phyloP scores from a whole-genome alignment of 2,329 filamentous ascomycete species.

The Emergomyces pasteurianus region DNA sequence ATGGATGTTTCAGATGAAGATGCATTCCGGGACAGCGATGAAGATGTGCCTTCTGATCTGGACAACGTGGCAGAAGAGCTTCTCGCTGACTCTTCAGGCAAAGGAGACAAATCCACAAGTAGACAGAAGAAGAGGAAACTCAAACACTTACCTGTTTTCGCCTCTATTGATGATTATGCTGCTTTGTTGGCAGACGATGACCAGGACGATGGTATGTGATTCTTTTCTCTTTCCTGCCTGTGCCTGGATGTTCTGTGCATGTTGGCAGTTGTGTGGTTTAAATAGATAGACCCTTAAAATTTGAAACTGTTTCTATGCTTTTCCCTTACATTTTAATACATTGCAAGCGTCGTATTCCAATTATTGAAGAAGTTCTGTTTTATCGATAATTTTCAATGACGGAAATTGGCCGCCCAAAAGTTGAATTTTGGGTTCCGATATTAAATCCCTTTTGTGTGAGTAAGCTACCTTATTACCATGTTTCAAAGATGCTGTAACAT shows the following conservation, averaged over 20 bases:
- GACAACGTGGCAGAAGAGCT: conserved; percentile 31
- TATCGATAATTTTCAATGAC: not conserved
- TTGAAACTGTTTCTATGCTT: not conserved
- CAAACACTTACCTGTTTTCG: conserved; percentile 83
- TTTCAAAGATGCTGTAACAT: not conserved
- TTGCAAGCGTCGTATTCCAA: not conserved
- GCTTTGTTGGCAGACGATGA: conserved; percentile 61
- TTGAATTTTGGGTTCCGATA: not conserved
- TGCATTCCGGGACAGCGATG: conserved; percentile 41
- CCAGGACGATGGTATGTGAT: conserved; percentile 32
- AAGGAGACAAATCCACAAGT: conserved; percentile 26
- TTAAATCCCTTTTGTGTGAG: not conserved
- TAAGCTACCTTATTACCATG: no score
- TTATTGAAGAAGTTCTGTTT: not conserved
- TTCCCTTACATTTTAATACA: not conserved
- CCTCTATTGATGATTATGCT: conserved; percentile 86
- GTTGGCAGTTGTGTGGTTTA: not conserved
- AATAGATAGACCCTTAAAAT: not conserved
- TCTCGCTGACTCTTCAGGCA: conserved; percentile 27
- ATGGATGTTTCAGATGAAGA: conserved; percentile 36
- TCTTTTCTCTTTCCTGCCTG: not conserved
- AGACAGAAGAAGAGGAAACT: conserved; percentile 66
- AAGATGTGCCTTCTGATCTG: conserved; percentile 41
- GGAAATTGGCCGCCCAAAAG: not conserved
- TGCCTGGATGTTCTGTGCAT: not conserved